phyloP scores from a whole-genome alignment of 2,329 filamentous ascomycete genomes.

The Ophiostoma quercus region DNA sequence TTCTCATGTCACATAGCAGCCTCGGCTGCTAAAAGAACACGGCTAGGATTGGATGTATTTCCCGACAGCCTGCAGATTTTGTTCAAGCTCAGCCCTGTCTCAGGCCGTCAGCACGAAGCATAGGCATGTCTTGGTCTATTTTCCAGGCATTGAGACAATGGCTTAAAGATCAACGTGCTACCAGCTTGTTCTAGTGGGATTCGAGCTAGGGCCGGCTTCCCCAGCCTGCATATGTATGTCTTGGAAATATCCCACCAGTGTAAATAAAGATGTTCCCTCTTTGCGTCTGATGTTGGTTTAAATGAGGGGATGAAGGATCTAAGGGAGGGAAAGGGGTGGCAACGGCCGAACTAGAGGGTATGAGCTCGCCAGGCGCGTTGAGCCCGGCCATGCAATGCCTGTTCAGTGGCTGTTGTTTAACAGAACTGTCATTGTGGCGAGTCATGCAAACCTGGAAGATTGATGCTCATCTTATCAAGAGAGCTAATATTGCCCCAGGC shows the following conservation, averaged over 20 bases:
- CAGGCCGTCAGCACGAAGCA: conserved; percentile 4
- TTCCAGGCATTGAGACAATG: background rate
- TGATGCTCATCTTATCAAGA: background rate
- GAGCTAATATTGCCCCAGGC: background rate
- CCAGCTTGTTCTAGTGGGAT: background rate
- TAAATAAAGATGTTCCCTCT: background rate
- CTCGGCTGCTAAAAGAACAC: background rate
- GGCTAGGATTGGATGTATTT: background rate
- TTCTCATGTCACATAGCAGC: background rate
- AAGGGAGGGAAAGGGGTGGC: background rate
- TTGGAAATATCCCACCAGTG: background rate
- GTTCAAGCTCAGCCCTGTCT: conserved; percentile 7
- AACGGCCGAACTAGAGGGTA: background rate
- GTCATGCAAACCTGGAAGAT: background rate
- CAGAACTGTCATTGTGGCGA: background rate
- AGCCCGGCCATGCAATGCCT: background rate
- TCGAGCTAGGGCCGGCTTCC: background rate
- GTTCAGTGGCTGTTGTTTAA: background rate
- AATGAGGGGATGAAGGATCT: too few species aligned
- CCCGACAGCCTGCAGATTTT: background rate
- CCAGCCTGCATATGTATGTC: background rate
- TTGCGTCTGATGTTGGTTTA: background rate
- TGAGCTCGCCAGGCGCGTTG: background rate
- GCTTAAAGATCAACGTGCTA: background rate
- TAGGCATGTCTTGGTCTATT: background rate